A percentile compares a stretch with the other conserved stretches of the same genome.
These are phyloP conservation scores for Sugiyamaella xylanicola DNA, from an alignment of 1,139 yeast genomes.

Conservation along the genomic window DNA sequence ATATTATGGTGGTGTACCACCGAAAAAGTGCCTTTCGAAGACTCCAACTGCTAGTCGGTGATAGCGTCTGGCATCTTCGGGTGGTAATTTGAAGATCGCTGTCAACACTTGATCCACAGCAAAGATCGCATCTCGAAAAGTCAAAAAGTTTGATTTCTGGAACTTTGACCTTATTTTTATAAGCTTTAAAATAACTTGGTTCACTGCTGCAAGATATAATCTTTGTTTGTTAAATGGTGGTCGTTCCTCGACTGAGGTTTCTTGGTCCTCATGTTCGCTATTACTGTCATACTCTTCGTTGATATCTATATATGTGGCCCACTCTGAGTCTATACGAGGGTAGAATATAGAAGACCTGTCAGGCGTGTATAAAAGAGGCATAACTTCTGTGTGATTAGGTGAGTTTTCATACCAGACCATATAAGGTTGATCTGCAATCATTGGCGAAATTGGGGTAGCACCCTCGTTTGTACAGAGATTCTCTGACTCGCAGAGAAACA, in stretches of 20 bases:
- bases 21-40: not conserved
- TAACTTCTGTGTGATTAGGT: conserved; percentile 18
- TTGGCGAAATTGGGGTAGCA: conserved; percentile 32
- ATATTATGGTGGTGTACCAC: too few species aligned
- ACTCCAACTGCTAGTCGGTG: not conserved
- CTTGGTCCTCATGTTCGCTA: too few species aligned
- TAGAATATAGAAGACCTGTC: conserved; percentile 31
- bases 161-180: not conserved
- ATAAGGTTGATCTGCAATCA: conserved; percentile 36
- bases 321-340: conserved; percentile 29
- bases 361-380: conserved; percentile 37
- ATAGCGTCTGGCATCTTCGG: conserved; percentile 3
- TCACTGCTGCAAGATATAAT: not conserved
- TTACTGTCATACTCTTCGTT: conserved; percentile 32
- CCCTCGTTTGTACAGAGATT: conserved; percentile 21
- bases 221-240: not conserved
- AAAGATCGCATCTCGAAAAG: not conserved
- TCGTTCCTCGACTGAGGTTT: too few species aligned
- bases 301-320: conserved; percentile 34
- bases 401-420: conserved; percentile 28
- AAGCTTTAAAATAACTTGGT: not conserved
- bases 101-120: conserved; percentile 4
- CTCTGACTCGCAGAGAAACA: conserved; percentile 30
- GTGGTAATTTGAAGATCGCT: conserved; percentile 8
- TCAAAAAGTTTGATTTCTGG: not conserved